Conservation (phyloP, 345 rosid species). For the Eucalyptus sp. region DNA sequence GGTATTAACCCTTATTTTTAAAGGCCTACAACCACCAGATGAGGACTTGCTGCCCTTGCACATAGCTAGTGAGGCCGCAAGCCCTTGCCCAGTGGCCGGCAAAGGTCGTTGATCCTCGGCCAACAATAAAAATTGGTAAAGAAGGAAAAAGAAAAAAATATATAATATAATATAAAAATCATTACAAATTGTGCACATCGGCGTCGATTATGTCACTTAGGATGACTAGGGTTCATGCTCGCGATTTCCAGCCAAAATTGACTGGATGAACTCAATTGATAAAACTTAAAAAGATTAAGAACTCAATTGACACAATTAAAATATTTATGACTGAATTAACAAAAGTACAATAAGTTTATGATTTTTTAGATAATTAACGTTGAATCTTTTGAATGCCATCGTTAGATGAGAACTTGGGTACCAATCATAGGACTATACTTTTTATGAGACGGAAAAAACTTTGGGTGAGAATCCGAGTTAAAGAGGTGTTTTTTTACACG, state of each 20-base stretch:
- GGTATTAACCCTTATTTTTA: too few relatives aligned
- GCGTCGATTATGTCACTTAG: accelerated
- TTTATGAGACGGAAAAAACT: neutral
- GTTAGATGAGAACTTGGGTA: neutral
- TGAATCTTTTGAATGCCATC: too few relatives aligned
- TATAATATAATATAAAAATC: too few relatives aligned
- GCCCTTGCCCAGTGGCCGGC: accelerated
- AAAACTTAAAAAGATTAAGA: accelerated
- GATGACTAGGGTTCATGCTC: accelerated
- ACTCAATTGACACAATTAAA: too few relatives aligned
- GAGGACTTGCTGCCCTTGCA: too few relatives aligned
- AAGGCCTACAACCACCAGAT: accelerated
- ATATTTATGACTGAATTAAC: accelerated
- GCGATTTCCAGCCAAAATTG: accelerated
- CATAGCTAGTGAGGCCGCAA: accelerated
- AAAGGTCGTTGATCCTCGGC: accelerated
- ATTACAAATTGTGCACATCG: accelerated
- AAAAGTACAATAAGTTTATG: accelerated
- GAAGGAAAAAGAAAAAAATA: too few relatives aligned
- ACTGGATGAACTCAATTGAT: accelerated
- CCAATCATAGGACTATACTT: accelerated
- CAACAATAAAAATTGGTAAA: accelerated
- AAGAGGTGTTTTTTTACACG: accelerated
- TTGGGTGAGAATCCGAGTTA: neutral
- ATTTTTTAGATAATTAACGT: too few relatives aligned